Evolutionary conservation across 495 filamentous ascomycete genomes (phyloP).

Genomic region (Oleoguttula mirabilis): DNA sequence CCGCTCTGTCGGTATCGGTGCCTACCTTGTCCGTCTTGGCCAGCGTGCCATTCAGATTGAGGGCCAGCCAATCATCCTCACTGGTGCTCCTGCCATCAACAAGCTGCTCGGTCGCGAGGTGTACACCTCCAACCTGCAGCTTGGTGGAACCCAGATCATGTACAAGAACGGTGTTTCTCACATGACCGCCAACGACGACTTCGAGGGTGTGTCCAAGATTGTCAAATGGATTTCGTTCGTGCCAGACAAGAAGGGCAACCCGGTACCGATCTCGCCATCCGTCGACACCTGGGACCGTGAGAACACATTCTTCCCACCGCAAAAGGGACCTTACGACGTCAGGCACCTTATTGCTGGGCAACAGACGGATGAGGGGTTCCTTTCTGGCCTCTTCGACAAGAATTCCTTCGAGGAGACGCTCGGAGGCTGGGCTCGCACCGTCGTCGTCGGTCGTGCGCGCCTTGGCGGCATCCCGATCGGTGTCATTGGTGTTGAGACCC

Average conservation of each 20-base stretch:
- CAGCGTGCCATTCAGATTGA: slow-evolving; percentile 98
- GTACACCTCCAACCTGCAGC: slow-evolving; percentile 96
- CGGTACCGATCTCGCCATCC: slow-evolving; percentile 73
- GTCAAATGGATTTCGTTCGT: slow-evolving; percentile 96
- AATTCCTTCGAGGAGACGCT: slow-evolving; percentile 95
- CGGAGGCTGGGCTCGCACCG: slow-evolving; percentile 91
- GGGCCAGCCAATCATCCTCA: slow-evolving; percentile 97
- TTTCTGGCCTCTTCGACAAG: slow-evolving; percentile 86
- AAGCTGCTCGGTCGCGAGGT: slow-evolving; percentile 96
- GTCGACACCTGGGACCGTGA: slow-evolving; percentile 91
- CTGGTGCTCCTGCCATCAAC: slow-evolving; percentile 94
- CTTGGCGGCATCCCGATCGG: slow-evolving; percentile 96
- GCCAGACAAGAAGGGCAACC: slow-evolving; percentile 81
- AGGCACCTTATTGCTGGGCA: slow-evolving; percentile 88
- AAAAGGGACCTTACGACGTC: slow-evolving; percentile 85
- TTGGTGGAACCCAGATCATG: slow-evolving; percentile 99
- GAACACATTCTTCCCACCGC: slow-evolving; percentile 68
- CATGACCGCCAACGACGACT: slow-evolving; percentile 96
- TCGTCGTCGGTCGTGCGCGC: slow-evolving; percentile 91
- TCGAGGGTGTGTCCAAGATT: slow-evolving; percentile 94
- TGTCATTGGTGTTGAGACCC: slow-evolving; percentile 94
- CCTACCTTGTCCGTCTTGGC: slow-evolving; percentile 92
- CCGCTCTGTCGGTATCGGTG: slow-evolving; percentile 85
- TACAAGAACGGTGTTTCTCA: slow-evolving; percentile 99
- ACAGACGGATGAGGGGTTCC: slow-evolving; percentile 75